A percentile compares a stretch with the other conserved stretches of the same genome.
Evolutionary conservation across 2,329 filamentous ascomycete genomes (phyloP).

Genomic region (Trichoderma citrinoviride): DNA sequence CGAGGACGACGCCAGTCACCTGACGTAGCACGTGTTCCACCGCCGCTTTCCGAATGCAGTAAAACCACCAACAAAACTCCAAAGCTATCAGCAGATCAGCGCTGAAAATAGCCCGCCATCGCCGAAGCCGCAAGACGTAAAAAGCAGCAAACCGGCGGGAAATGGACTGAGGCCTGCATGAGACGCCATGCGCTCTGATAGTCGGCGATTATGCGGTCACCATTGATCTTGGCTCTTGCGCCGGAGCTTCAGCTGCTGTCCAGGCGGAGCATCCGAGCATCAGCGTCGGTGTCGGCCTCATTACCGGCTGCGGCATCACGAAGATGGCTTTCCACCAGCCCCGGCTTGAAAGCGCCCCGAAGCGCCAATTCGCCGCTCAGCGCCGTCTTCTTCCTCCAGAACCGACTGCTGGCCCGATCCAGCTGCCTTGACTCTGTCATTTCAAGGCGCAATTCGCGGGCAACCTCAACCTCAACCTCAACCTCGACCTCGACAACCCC

Average conservation of each 20-base stretch:
- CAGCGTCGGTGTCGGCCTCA: neutral
- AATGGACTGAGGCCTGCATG: slow-evolving; percentile 31
- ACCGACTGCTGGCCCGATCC: slow-evolving; percentile 38
- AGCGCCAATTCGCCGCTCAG: slow-evolving; percentile 25
- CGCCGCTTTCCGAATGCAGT: neutral
- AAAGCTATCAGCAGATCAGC: slow-evolving; percentile 6
- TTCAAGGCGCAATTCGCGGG: slow-evolving; percentile 29
- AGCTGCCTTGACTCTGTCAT: slow-evolving; percentile 38
- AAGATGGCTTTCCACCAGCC: slow-evolving; percentile 35
- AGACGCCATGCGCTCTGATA: slow-evolving; percentile 32
- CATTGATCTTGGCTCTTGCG: slow-evolving; percentile 33
- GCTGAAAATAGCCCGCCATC: neutral
- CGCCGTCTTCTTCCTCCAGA: slow-evolving; percentile 37
- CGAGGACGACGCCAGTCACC: neutral
- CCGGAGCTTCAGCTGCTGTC: slow-evolving; percentile 31
- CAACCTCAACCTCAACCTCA: slow-evolving; percentile 28
- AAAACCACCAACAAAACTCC: slow-evolving; percentile 5
- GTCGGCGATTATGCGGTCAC: slow-evolving; percentile 36
- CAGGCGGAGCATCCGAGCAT: slow-evolving; percentile 23
- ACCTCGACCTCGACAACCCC: slow-evolving; percentile 22
- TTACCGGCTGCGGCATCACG: slow-evolving; percentile 2
- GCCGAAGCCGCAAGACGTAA: neutral
- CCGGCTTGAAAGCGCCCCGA: slow-evolving; percentile 28
- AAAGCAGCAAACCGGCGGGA: slow-evolving; percentile 1
- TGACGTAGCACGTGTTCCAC: slow-evolving; percentile 15